Evolutionary conservation across 257 asterid genomes (phyloP).

Genomic region (Verbena officinalis): DNA sequence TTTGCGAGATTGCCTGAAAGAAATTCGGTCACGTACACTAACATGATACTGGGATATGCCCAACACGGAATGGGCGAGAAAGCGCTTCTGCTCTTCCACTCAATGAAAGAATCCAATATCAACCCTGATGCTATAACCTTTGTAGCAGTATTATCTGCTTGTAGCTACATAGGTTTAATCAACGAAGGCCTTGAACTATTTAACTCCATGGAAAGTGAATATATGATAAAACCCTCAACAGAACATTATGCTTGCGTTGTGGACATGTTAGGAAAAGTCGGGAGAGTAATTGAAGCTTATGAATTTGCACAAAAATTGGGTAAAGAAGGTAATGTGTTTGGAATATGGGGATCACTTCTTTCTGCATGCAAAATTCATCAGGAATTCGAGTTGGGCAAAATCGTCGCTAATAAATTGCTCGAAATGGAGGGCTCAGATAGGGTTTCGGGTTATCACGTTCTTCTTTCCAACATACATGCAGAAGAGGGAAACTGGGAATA

Average conservation of each 20-base stretch:
- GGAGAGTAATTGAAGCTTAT: constrained; percentile 81
- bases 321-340: constrained; percentile 49
- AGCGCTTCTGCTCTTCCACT: constrained; percentile 56
- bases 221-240: constrained; percentile 55
- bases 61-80: constrained; percentile 89
- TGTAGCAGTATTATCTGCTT: constrained; percentile 77
- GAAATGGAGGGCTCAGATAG: constrained; percentile 50
- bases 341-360: constrained; percentile 86
- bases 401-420: constrained; percentile 69
- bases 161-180: constrained; percentile 72
- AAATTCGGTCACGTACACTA: constrained; percentile 78
- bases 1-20: constrained; percentile 51
- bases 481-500: constrained; percentile 83
- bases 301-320: constrained; percentile 61
- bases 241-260: constrained; percentile 82
- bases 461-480: constrained; percentile 85
- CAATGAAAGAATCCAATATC: constrained; percentile 51
- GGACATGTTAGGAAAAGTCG: constrained; percentile 91
- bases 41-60: constrained; percentile 90
- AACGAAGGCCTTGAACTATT: constrained; percentile 71
- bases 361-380: constrained; percentile 75
- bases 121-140: constrained; percentile 62
- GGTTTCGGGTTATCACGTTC: constrained; percentile 66
- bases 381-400: constrained; percentile 73
- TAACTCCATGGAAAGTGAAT: constrained; percentile 60